Percentiles rank a stretch among this genome's conserved stretches.
Evolutionary conservation across 306 rosid genomes (phyloP).

Genomic region (Comarum palustre): DNA sequence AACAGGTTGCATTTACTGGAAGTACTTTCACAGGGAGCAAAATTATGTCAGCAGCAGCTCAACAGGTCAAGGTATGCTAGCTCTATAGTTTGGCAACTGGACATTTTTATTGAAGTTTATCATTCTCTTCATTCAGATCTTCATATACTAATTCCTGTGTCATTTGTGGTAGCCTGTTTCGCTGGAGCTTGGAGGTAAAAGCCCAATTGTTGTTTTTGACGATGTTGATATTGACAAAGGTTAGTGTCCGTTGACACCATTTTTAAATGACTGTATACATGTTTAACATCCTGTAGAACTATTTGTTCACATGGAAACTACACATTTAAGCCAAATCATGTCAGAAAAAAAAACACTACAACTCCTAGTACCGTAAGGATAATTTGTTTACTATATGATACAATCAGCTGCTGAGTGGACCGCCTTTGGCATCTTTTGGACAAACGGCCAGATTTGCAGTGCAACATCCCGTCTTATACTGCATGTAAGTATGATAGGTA

Average conservation of each 20-base stretch:
- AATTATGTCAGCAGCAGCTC: slow-evolving; percentile 90
- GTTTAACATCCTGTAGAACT: slow-evolving; percentile 1
- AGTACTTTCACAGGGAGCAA: slow-evolving; percentile 88
- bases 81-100: background rate
- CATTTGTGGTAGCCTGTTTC: slow-evolving; percentile 80
- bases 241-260: slow-evolving; percentile 42
- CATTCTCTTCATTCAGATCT: slow-evolving; percentile 16
- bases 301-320: slow-evolving; percentile 14
- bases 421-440: slow-evolving; percentile 88
- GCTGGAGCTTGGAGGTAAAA: slow-evolving; percentile 93
- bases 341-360: background rate
- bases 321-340: slow-evolving; percentile 13
- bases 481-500: slow-evolving; percentile 55
- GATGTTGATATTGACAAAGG: slow-evolving; percentile 97
- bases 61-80: slow-evolving; percentile 63
- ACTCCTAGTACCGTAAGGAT: slow-evolving; percentile 4
- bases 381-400: slow-evolving; percentile 27
- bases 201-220: slow-evolving; percentile 87
- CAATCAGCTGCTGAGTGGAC: slow-evolving; percentile 95
- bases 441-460: slow-evolving; percentile 99
- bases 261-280: slow-evolving; percentile 4
- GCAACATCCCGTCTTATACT: slow-evolving; percentile 95
- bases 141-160: slow-evolving; percentile 17
- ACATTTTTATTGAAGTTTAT: slow-evolving; percentile 3
- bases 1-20: slow-evolving; percentile 95